A percentile compares a stretch with the other conserved stretches of the same genome.
Evolutionary conservation across 2,329 filamentous ascomycete genomes (phyloP).

Genomic region (Aspergillus sp.): DNA sequence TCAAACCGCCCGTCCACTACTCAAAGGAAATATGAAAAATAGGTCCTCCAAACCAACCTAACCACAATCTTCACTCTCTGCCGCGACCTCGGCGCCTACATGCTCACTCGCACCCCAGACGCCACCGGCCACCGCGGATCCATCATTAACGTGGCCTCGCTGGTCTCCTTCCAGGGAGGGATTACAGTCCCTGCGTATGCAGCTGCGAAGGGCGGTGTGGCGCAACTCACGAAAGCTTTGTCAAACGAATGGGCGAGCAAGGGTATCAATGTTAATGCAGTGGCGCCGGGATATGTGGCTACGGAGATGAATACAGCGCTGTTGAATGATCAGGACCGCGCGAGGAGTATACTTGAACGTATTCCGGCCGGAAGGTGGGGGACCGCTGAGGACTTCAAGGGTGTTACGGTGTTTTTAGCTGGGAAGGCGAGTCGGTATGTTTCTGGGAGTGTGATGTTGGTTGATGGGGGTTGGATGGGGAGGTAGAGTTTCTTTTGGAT

Average conservation of each 20-base stretch:
- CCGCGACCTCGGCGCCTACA: constrained; percentile 26
- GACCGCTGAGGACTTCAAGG: constrained; percentile 82
- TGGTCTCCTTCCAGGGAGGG: constrained; percentile 82
- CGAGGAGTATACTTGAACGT: constrained; percentile 72
- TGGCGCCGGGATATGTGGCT: constrained; percentile 64
- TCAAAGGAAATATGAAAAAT: not conserved
- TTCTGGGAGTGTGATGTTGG: constrained; percentile 75
- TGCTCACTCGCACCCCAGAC: constrained; percentile 20
- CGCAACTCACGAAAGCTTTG: constrained; percentile 79
- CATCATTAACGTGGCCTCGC: constrained; percentile 81
- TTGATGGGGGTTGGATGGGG: constrained; percentile 94
- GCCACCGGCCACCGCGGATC: constrained; percentile 31
- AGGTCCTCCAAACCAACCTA: constrained; percentile 81
- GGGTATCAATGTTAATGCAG: constrained; percentile 69
- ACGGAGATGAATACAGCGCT: constrained; percentile 94
- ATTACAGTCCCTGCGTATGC: constrained; percentile 87
- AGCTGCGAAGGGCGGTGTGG: constrained; percentile 80
- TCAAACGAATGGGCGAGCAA: constrained; percentile 82
- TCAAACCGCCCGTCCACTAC: not conserved
- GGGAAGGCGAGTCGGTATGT: constrained; percentile 78
- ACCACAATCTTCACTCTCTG: constrained; percentile 68
- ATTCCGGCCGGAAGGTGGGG: constrained; percentile 88
- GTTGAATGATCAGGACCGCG: constrained; percentile 68
- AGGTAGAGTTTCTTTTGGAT: constrained; percentile 50
- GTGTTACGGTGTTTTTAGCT: constrained; percentile 74